Evolutionary conservation across 23 red algal genomes (phyloP).

Genomic region (Gracilaria vermiculophylla): DNA sequence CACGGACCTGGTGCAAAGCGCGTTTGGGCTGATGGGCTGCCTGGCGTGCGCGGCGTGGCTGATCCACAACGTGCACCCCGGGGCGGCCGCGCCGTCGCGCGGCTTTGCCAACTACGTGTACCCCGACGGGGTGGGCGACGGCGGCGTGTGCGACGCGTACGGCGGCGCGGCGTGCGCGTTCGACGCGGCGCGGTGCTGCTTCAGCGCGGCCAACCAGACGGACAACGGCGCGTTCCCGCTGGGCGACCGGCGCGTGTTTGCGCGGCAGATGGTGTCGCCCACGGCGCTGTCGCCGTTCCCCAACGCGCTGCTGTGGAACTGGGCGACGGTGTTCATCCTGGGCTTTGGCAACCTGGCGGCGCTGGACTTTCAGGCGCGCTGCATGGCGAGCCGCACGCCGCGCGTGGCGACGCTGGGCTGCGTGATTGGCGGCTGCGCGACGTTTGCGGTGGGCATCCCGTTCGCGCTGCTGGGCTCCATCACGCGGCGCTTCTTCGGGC

Average conservation of each 20-base stretch:
- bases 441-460: constrained; percentile 6
- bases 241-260: constrained; percentile 12
- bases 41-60: constrained; percentile 6
- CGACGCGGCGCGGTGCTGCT: neutral
- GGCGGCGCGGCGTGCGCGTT: neutral
- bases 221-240: constrained; percentile 27
- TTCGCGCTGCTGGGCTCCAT: constrained; percentile 17
- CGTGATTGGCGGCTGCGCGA: constrained; percentile 1
- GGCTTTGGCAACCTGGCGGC: constrained; percentile 23
- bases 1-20: constrained; percentile 5
- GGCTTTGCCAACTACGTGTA: constrained; percentile 10
- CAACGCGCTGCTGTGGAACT: constrained; percentile 27
- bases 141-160: constrained; percentile 2
- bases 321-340: constrained; percentile 16
- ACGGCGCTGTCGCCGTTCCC: constrained; percentile 9
- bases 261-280: neutral
- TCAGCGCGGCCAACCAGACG: neutral
- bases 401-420: constrained; percentile 13
- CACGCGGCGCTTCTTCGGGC: constrained; percentile 14
- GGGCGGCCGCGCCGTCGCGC: neutral
- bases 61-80: constrained; percentile 1
- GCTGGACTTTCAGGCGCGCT: constrained; percentile 24
- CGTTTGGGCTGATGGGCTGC: neutral
- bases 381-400: constrained; percentile 23
- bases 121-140: neutral